Evolutionary conservation across 73 alveolate species (phyloP).

Genomic region (Paramecium tetraurelia): DNA sequence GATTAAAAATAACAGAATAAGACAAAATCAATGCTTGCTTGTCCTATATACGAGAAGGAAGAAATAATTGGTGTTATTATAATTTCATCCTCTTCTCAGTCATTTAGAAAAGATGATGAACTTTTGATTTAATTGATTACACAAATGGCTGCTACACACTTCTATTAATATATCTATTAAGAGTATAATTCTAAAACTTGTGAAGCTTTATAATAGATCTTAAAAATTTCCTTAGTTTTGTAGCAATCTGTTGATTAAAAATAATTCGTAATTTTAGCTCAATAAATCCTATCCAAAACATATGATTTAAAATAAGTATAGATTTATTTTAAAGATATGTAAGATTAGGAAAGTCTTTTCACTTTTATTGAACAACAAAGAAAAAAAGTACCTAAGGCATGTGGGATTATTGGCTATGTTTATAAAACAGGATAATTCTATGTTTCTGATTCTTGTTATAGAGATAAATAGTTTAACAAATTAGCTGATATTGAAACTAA

Average conservation of each 20-base stretch:
- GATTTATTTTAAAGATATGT: not conserved
- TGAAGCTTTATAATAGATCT: not conserved
- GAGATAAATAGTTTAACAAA: not conserved
- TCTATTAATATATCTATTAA: not conserved
- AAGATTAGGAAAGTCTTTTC: conserved; percentile 7
- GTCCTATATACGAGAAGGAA: not conserved
- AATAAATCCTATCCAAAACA: not conserved
- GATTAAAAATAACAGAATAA: not conserved
- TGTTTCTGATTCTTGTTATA: conserved; percentile 15
- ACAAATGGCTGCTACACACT: not conserved
- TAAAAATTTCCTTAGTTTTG: not conserved
- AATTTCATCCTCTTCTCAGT: not conserved
- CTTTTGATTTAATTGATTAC: not conserved
- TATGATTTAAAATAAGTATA: not conserved
- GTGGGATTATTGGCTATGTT: conserved; percentile 1
- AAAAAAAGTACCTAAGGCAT: not conserved
- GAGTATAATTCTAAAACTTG: not conserved
- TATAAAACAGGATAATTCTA: not conserved
- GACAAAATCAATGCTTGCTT: not conserved
- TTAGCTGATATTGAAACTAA: conserved; percentile 4
- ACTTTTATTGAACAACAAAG: not conserved
- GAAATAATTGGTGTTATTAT: not conserved
- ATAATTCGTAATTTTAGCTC: not conserved
- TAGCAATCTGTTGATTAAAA: not conserved
- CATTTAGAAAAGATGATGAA: conserved; percentile 18